A percentile compares a stretch with the other conserved stretches of the same genome.
Evolutionary conservation across 768 basidiomycete species (phyloP).

Genomic region (Pholiota molesta): DNA sequence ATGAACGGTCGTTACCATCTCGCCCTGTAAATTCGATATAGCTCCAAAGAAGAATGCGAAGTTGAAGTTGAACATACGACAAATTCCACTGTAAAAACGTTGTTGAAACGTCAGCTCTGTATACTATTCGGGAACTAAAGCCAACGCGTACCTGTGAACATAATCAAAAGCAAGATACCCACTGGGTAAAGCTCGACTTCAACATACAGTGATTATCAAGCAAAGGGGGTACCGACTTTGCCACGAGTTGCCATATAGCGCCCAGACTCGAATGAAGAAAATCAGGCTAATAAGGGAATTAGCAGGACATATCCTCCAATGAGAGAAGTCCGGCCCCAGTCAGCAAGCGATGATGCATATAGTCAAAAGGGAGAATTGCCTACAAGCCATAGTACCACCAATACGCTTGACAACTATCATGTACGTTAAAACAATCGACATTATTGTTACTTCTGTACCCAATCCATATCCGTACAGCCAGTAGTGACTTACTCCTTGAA

Average conservation of each 20-base stretch:
- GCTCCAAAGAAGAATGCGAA: too few species aligned
- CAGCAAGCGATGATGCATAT: not conserved
- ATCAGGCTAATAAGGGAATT: not conserved
- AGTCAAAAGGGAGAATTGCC: not conserved
- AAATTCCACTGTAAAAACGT: not conserved
- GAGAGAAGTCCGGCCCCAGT: not conserved
- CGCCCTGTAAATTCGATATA: not conserved
- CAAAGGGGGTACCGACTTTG: not conserved
- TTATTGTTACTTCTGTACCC: too few species aligned
- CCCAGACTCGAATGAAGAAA: conserved; percentile 1
- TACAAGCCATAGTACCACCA: conserved; percentile 1
- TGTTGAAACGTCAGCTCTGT: not conserved
- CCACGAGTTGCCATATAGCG: not conserved
- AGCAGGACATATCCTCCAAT: not conserved
- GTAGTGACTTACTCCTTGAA: too few species aligned
- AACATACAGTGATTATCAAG: not conserved
- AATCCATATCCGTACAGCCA: too few species aligned
- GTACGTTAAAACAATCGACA: not conserved
- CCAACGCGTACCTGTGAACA: not conserved
- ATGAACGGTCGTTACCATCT: not conserved
- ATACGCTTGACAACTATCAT: not conserved
- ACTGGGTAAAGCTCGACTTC: not conserved
- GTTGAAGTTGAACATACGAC: not conserved
- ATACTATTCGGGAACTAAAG: not conserved
- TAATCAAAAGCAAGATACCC: not conserved